Conservation (phyloP, 2,329 filamentous ascomycete species). For the Aspergillus sp. region DNA sequence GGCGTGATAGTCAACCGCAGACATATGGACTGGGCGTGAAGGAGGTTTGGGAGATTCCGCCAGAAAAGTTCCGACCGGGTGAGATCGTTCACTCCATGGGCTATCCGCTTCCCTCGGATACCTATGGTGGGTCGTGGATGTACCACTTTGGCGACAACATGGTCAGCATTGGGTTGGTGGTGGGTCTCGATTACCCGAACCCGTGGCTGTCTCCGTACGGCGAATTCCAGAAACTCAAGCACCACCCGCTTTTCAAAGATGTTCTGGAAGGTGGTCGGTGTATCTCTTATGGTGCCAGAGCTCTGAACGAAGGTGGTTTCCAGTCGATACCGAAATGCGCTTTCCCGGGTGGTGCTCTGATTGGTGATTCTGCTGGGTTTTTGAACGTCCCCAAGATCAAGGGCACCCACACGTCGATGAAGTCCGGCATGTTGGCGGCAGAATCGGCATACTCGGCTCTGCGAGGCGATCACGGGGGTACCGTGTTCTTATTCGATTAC, state of each 20-base stretch:
- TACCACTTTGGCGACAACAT: constrained; percentile 98
- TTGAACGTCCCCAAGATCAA: constrained; percentile 98
- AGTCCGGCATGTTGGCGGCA: constrained; percentile 90
- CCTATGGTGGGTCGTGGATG: constrained; percentile 98
- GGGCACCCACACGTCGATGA: constrained; percentile 96
- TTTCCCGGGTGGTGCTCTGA: constrained; percentile 89
- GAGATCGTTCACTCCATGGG: constrained; percentile 84
- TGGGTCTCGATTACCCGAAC: constrained; percentile 91
- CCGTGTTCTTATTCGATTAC: constrained; percentile 90
- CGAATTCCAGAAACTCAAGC: constrained; percentile 98
- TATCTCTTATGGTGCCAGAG: constrained; percentile 88
- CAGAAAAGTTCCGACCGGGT: constrained; percentile 83
- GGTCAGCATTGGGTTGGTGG: constrained; percentile 82
- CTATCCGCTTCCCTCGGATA: constrained; percentile 77
- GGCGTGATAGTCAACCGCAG: constrained; percentile 82
- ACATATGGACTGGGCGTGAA: constrained; percentile 93
- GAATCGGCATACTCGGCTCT: constrained; percentile 81
- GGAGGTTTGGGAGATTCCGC: constrained; percentile 93
- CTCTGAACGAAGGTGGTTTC: constrained; percentile 88
- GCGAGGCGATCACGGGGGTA: constrained; percentile 48
- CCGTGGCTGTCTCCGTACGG: constrained; percentile 92
- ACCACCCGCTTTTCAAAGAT: constrained; percentile 79
- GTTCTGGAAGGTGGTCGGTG: constrained; percentile 95
- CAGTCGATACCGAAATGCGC: constrained; percentile 96
- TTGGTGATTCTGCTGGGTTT: constrained; percentile 93